A percentile compares a stretch with the other conserved stretches of the same genome.
Evolutionary conservation across 441 rosid genomes (phyloP).

Genomic region (Bocquillonia castaneifolia): DNA sequence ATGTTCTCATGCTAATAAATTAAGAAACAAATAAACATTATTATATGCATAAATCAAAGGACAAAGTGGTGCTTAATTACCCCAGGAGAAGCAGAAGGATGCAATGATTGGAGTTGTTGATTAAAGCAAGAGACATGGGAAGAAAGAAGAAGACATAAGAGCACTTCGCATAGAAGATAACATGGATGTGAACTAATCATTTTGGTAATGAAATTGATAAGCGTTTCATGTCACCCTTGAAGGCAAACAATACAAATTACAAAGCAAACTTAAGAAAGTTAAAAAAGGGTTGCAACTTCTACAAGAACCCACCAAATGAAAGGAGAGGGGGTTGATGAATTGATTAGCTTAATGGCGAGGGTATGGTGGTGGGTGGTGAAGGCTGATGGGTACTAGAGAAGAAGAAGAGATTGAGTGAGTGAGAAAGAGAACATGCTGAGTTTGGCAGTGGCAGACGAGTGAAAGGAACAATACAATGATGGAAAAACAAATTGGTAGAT

Average conservation of each 20-base stretch:
- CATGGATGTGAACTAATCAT: conserved; percentile 17
- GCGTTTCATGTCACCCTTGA: conserved; percentile 27
- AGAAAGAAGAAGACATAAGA: conserved; percentile 13
- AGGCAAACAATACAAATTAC: no score
- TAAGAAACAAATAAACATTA: no score
- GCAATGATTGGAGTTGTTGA: conserved; percentile 25
- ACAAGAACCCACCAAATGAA: not conserved
- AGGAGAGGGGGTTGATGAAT: no score
- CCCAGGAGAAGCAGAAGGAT: conserved; percentile 31
- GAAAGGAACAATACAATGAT: conserved; percentile 50
- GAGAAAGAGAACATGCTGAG: not conserved
- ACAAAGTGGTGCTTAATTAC: conserved; percentile 27
- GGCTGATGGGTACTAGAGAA: not conserved
- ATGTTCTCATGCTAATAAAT: no score
- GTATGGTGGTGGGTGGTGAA: conserved; percentile 12
- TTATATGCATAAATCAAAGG: no score
- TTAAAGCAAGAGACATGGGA: conserved; percentile 32
- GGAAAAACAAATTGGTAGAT: conserved; percentile 37
- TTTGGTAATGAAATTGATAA: conserved; percentile 6
- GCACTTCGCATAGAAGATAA: conserved; percentile 11
- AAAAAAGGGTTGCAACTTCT: no score
- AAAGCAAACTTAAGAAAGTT: no score
- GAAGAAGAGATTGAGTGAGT: conserved; percentile 11
- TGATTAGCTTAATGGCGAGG: not conserved
- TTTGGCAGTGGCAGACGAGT: conserved; percentile 18